Evolutionary conservation across 2,329 filamentous ascomycete genomes (phyloP), one percentile per base, ranked within the genome.

Genomic region (Aspergillus fructus): DNA sequence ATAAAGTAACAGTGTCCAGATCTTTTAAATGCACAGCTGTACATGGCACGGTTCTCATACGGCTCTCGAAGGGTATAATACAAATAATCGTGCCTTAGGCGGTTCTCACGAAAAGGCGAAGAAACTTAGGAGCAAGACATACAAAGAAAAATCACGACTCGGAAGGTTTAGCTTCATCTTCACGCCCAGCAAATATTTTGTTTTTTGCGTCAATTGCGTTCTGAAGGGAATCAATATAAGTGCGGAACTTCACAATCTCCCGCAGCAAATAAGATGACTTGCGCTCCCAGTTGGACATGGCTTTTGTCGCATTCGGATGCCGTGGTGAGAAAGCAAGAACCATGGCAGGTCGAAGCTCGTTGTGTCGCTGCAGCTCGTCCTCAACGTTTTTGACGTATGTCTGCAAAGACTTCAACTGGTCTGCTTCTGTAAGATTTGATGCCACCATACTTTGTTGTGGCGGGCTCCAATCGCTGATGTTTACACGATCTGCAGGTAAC

Each of bases 231-330:
- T 97, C 94, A 64, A 97, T 93, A 69, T 97, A 99, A 0, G 93
- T 97, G 59, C 89, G 83, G 77, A 96, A 97, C 75, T 97, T 97
- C 74, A 97, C 92, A 72, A 96, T 97, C 78, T 99, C 94, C 37
- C 90, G 83, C 12, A 97, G 81, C 41, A 99, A 78, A 71, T 97
- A 96, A 30, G 90, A 88, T 55, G 91, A 96, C 79, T 97, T 97
- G 69, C 89, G 87, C 79, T 99, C 93, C 93, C 94, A 99, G 74
- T 99, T 99, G 19, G 88, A 83, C 89, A 97, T 93, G 15, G 93
- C 91, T 74, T 89, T 93, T 61, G 79, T 80, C 15, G 88, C 85
- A 68, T 97, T 97, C 39, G 85, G 83, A 60, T 93, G 89, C 30
- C 92, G 85, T 3, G 91, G 89, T 13, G 91, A 92, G 71, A 96